Evolutionary conservation across 441 rosid genomes (phyloP).

Genomic region (Pelargonium australe): DNA sequence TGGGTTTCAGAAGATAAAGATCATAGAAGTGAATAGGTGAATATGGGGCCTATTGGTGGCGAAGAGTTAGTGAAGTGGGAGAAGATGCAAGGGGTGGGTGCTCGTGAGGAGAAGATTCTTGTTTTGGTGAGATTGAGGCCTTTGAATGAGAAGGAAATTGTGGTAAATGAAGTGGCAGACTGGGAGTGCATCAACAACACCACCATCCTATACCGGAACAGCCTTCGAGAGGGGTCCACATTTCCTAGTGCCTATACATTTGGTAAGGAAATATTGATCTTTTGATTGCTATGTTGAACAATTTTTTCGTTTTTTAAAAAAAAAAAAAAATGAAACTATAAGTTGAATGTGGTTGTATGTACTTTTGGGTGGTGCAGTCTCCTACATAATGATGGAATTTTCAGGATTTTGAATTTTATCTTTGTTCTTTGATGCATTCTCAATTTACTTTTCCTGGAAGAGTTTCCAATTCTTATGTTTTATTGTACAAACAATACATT

Average conservation of each 20-base stretch:
- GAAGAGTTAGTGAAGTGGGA: constrained; percentile 37
- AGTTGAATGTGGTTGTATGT: background rate
- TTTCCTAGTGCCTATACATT: constrained; percentile 71
- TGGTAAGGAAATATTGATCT: constrained; percentile 45
- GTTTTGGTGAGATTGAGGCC: constrained; percentile 88
- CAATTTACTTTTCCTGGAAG: background rate
- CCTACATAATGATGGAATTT: background rate
- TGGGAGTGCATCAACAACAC: constrained; percentile 77
- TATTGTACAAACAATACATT: background rate
- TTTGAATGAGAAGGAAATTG: constrained; percentile 62
- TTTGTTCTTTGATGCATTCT: background rate
- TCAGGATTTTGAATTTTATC: background rate
- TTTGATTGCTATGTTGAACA: constrained; percentile 3
- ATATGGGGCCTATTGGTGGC: constrained; percentile 37
- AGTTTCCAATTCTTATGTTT: background rate
- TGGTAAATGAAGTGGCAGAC: constrained; percentile 59
- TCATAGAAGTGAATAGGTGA: constrained; percentile 2
- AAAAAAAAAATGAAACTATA: background rate
- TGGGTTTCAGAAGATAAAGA: constrained; percentile 4
- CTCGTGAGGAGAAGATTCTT: constrained; percentile 55
- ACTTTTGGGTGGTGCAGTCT: background rate
- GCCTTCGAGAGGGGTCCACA: constrained; percentile 75
- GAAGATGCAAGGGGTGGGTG: constrained; percentile 28
- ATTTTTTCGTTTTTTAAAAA: background rate
- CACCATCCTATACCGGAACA: constrained; percentile 62